Evolutionary conservation across 2,329 filamentous ascomycete genomes (phyloP).

Genomic region (Talaromyces islandicus): DNA sequence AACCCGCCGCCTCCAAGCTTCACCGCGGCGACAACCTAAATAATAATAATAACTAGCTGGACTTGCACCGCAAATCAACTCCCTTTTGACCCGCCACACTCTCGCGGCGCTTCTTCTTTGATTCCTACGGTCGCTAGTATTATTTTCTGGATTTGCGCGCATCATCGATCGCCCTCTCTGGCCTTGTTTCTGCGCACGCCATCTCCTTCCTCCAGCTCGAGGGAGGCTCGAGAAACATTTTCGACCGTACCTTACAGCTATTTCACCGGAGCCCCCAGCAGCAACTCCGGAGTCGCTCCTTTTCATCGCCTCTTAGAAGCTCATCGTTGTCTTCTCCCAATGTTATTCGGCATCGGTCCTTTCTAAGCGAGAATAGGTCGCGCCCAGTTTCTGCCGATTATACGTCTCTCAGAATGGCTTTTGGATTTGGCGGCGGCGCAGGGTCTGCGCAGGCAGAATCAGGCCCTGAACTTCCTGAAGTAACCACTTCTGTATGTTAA

Average conservation of each 20-base stretch:
- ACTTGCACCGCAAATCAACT: not conserved
- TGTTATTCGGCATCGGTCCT: constrained; percentile 28
- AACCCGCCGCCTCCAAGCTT: not conserved
- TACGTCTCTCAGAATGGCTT: constrained; percentile 51
- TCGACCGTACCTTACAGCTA: constrained; percentile 37
- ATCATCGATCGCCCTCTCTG: not conserved
- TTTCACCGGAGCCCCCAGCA: constrained; percentile 38
- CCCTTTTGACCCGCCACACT: not conserved
- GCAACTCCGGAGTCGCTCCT: constrained; percentile 39
- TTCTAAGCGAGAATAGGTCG: constrained; percentile 27
- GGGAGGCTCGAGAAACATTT: constrained; percentile 35
- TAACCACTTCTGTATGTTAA: constrained; percentile 68
- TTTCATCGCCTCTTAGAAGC: constrained; percentile 28
- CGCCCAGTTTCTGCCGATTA: constrained; percentile 32
- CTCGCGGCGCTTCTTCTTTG: not conserved
- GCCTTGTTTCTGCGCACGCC: constrained; percentile 3
- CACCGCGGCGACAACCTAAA: not conserved
- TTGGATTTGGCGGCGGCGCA: constrained; percentile 51
- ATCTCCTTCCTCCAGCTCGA: constrained; percentile 15
- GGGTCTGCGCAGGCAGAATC: constrained; percentile 34
- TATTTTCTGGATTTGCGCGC: not conserved
- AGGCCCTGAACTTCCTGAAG: constrained; percentile 66
- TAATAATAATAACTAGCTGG: not conserved
- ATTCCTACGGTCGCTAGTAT: not conserved
- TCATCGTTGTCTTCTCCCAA: constrained; percentile 31